Percentiles rank a stretch among this genome's conserved stretches.
Evolutionary conservation across 352 stramenopile species (phyloP).

Genomic region (Saprolegnia parasitica): DNA sequence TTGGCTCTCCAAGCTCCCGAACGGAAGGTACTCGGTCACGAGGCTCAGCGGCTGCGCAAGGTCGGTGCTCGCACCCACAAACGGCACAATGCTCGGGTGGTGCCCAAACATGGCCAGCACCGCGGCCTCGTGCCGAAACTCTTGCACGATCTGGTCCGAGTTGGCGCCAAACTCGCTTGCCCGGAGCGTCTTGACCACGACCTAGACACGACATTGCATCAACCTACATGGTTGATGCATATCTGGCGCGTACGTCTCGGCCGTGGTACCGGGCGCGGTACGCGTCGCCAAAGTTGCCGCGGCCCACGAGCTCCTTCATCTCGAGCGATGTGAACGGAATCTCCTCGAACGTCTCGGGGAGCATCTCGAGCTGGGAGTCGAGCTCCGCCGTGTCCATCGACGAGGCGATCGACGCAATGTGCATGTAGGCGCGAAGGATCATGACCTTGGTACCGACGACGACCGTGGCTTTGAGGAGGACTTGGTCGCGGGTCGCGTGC

Average conservation of each 20-base stretch:
- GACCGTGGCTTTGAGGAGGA: slow-evolving; percentile 68
- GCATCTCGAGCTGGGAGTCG: slow-evolving; percentile 57
- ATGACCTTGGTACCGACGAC: slow-evolving; percentile 67
- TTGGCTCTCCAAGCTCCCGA: slow-evolving; percentile 66
- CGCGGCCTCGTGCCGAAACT: slow-evolving; percentile 76
- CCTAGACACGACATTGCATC: neutral
- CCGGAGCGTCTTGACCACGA: slow-evolving; percentile 32
- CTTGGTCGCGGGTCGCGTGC: slow-evolving; percentile 43
- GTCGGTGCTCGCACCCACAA: slow-evolving; percentile 70
- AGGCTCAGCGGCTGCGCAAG: slow-evolving; percentile 60
- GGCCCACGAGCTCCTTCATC: slow-evolving; percentile 68
- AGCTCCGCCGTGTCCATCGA: neutral
- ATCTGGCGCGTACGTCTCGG: slow-evolving; percentile 36
- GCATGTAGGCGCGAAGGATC: slow-evolving; percentile 62
- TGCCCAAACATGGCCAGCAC: slow-evolving; percentile 80
- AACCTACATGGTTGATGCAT: slow-evolving; percentile 6
- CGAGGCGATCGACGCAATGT: slow-evolving; percentile 36
- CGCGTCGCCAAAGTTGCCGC: slow-evolving; percentile 75
- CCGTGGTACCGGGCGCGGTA: slow-evolving; percentile 59
- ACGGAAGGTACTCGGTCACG: slow-evolving; percentile 67
- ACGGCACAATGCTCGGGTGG: slow-evolving; percentile 75
- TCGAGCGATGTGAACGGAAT: slow-evolving; percentile 61
- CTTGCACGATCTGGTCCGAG: slow-evolving; percentile 66
- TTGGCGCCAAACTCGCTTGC: slow-evolving; percentile 69
- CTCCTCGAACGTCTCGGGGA: slow-evolving; percentile 68